Conservation (phyloP, 78 protist species). For the Dictyostelium discoideum region dicty_2.7 NC_007089.4:5373001-5373500, state of each 20-base stretch:
- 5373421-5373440: slow-evolving; percentile 88
- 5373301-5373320: slow-evolving; percentile 85
- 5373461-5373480: slow-evolving; percentile 84
- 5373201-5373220: slow-evolving; percentile 65
- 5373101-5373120: slow-evolving; percentile 44
- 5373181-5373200: slow-evolving; percentile 24
- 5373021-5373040: slow-evolving; percentile 28
- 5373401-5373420: slow-evolving; percentile 86
- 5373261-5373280: slow-evolving; percentile 82
- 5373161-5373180: slow-evolving; percentile 58
- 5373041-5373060: slow-evolving; percentile 44
- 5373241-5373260: slow-evolving; percentile 77
- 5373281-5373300: slow-evolving; percentile 63
- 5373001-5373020: slow-evolving; percentile 75
- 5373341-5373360: slow-evolving; percentile 70
- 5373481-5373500: slow-evolving; percentile 82
- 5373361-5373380: slow-evolving; percentile 70
- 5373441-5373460: slow-evolving; percentile 88
- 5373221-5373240: slow-evolving; percentile 83
- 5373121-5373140: slow-evolving; percentile 76
- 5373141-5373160: slow-evolving; percentile 70
- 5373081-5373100: slow-evolving; percentile 63
- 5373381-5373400: slow-evolving; percentile 86
- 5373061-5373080: slow-evolving; percentile 72
- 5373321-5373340: slow-evolving; percentile 78